These are phyloP conservation scores for Blastomyces parvus DNA, from an alignment of 2,329 filamentous ascomycete species.

Conservation along the genomic window DNA sequence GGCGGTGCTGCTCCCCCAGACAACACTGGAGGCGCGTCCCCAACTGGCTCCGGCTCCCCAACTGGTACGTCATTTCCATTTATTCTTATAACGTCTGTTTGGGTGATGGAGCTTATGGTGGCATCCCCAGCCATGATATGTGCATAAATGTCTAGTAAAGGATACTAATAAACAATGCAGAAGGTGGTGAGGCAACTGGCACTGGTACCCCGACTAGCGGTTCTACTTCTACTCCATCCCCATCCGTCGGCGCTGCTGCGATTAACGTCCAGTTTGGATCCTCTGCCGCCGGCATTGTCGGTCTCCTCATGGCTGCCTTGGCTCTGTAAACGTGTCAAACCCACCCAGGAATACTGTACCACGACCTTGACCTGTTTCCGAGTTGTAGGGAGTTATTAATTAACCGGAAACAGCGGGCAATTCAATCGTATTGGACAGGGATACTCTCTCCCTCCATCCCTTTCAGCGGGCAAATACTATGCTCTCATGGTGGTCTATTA, in stretches of 20 bases:
- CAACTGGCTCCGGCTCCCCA: not conserved
- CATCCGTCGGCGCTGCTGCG: constrained; percentile 16
- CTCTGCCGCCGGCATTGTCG: constrained; percentile 28
- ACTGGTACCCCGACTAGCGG: constrained; percentile 7
- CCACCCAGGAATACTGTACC: too few species aligned
- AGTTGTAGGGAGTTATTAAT: not conserved
- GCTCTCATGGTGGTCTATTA: not conserved
- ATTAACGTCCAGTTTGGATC: constrained; percentile 24
- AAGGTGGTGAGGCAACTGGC: constrained; percentile 10
- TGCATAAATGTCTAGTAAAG: not conserved
- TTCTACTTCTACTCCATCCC: constrained; percentile 18
- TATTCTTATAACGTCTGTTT: not conserved
- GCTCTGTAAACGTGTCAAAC: constrained; percentile 24
- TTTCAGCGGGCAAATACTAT: not conserved
- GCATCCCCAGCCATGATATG: not conserved
- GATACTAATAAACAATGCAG: not conserved
- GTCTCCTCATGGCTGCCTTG: constrained; percentile 29
- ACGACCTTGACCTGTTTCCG: not conserved
- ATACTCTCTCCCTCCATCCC: not conserved
- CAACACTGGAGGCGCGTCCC: constrained; percentile 17
- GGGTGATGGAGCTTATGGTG: not conserved
- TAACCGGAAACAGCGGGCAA: not conserved
- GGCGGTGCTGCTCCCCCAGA: constrained; percentile 16
- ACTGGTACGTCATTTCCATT: not conserved
- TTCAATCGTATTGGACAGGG: not conserved